phyloP scores from a whole-genome alignment of 495 filamentous ascomycete genomes.

The Mycothermus thermophilus region DNA sequence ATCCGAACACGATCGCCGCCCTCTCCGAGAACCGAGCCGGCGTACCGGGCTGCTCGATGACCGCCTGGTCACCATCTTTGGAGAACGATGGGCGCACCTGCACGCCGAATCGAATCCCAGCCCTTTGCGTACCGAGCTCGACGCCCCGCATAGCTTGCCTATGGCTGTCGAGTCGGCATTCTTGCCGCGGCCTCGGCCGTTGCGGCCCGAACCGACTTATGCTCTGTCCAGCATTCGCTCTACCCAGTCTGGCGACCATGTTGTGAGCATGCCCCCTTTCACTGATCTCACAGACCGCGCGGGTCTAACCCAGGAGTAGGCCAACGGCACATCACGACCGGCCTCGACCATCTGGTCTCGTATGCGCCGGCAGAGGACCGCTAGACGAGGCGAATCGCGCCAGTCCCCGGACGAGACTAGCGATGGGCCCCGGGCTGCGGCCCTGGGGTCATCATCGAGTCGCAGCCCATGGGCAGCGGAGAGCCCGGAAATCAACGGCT shows the following conservation, averaged over 20 bases:
- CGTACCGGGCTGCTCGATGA: constrained; percentile 15
- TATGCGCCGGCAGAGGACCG: background rate
- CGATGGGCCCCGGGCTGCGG: background rate
- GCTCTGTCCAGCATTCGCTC: constrained; percentile 12
- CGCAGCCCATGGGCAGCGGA: background rate
- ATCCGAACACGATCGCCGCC: constrained; percentile 4
- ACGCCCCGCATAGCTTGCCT: background rate
- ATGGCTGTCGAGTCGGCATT: constrained; percentile 13
- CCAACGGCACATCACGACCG: constrained; percentile 3
- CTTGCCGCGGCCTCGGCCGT: constrained; percentile 1
- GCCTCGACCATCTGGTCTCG: background rate
- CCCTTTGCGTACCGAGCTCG: constrained; percentile 4
- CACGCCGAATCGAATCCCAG: constrained; percentile 12
- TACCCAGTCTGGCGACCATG: constrained; percentile 8
- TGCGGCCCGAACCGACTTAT: constrained; percentile 5
- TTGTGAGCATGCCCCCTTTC: no score
- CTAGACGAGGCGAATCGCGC: background rate
- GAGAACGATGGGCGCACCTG: constrained; percentile 18
- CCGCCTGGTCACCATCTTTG: constrained; percentile 16
- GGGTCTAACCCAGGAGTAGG: constrained; percentile 3
- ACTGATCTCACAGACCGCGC: no score
- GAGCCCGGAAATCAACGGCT: constrained; percentile 55
- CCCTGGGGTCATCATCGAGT: background rate
- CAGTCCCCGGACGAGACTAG: background rate
- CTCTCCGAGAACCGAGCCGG: constrained; percentile 9